phyloP scores from a whole-genome alignment of 2,329 filamentous ascomycete genomes.

The Ophiostoma piceae region DNA sequence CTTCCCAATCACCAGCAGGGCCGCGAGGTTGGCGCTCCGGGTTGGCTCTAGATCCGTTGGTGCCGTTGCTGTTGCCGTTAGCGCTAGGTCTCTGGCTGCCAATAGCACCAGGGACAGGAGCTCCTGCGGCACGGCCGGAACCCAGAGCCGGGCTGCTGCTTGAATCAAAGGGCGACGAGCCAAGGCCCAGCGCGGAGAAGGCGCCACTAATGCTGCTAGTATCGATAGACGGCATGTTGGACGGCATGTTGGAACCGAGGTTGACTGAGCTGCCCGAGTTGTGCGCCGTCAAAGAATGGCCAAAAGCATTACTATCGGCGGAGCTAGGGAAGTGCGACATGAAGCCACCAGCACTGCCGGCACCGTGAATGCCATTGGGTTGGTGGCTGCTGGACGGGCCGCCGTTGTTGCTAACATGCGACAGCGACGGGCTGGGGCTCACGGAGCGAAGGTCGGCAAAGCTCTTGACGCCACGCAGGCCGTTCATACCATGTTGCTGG shows the following conservation, averaged over 20 bases:
- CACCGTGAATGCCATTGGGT: conserved; percentile 30
- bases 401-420: conserved; percentile 47
- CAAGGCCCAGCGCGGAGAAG: conserved; percentile 48
- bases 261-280: conserved; percentile 7
- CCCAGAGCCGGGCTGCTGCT: conserved; percentile 12
- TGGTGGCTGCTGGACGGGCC: conserved; percentile 37
- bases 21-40: conserved; percentile 61
- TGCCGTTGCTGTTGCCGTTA: neutral
- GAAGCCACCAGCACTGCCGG: conserved; percentile 33
- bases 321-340: conserved; percentile 43
- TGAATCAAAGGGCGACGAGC: conserved; percentile 41
- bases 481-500: conserved; percentile 58
- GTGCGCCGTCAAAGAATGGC: conserved; percentile 36
- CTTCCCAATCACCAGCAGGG: conserved; percentile 55
- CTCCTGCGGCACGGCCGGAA: conserved; percentile 2
- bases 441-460: conserved; percentile 94
- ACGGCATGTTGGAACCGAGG: neutral
- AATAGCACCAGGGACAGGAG: conserved; percentile 50
- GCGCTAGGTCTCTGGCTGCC: conserved; percentile 58
- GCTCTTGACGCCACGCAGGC: conserved; percentile 88
- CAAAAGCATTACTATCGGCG: conserved; percentile 30
- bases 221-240: neutral
- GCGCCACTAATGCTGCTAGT: conserved; percentile 41
- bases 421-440: conserved; percentile 78
- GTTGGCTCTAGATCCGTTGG: conserved; percentile 38